These are phyloP conservation scores for Lithospermum erythrorhizon DNA, from an alignment of 257 asterid species.

Conservation along the genomic window DNA sequence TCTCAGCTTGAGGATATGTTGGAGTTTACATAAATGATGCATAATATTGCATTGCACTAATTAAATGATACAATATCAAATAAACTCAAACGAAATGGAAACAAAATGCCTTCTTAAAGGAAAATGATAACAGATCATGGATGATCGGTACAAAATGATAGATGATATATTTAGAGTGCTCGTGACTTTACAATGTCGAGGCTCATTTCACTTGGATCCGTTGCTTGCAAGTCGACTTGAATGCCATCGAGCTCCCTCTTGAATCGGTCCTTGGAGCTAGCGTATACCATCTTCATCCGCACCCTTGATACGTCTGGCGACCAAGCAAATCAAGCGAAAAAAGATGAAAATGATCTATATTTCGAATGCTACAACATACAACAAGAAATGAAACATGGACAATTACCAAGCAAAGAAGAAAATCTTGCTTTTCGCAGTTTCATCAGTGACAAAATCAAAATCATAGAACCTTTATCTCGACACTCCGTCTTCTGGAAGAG, in stretches of 20 bases:
- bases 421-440: constrained; percentile 84
- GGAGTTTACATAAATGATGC: not conserved
- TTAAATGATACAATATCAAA: not conserved
- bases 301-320: constrained; percentile 64
- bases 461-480: constrained; percentile 75
- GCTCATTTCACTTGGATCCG: constrained; percentile 92
- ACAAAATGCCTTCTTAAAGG: constrained; percentile 1
- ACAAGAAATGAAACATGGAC: not conserved
- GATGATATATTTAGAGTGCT: constrained; percentile 25
- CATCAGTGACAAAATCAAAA: constrained; percentile 65
- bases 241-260: constrained; percentile 83
- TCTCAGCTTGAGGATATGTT: not conserved
- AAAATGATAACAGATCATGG: constrained; percentile 3
- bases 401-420: constrained; percentile 65
- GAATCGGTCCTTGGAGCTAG: constrained; percentile 80
- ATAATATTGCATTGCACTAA: constrained; percentile 1
- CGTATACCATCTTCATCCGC: constrained; percentile 89
- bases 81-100: not conserved
- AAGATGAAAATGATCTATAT: too few relatives aligned
- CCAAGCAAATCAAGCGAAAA: constrained; percentile 20
- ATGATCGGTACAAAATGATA: not conserved
- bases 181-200: constrained; percentile 60
- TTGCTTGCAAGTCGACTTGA: constrained; percentile 73
- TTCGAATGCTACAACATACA: too few relatives aligned
- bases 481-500: constrained; percentile 74